phyloP scores from a whole-genome alignment of 805 yeast species.

The Ogataea degrootiae region DNA sequence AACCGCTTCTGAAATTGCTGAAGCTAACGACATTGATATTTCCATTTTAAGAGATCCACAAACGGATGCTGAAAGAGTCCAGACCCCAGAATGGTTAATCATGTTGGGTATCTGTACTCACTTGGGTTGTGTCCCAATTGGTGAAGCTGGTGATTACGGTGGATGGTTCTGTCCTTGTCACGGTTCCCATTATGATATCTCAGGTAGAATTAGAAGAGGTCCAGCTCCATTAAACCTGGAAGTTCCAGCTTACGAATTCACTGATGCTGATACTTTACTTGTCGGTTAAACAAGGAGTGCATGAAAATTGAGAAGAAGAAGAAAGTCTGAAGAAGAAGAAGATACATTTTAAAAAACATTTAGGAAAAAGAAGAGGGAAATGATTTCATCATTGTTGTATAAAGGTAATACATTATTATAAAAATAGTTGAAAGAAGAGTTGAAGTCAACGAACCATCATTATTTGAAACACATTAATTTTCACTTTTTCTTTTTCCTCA shows the following conservation, averaged over 20 bases:
- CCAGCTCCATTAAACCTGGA: constrained; percentile 99
- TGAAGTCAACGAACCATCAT: background rate
- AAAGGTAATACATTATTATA: constrained; percentile 5
- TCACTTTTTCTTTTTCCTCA: background rate
- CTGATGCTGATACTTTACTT: constrained; percentile 69
- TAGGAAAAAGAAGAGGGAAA: no score
- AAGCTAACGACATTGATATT: constrained; percentile 84
- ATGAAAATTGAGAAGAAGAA: constrained; percentile 8
- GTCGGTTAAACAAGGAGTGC: constrained; percentile 59
- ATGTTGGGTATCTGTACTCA: constrained; percentile 99
- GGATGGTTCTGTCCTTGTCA: constrained; percentile 99
- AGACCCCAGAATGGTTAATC: constrained; percentile 96
- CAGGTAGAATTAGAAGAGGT: constrained; percentile 99
- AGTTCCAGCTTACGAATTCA: constrained; percentile 85
- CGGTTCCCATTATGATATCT: constrained; percentile 99
- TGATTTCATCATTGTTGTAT: constrained; percentile 6
- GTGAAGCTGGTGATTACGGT: constrained; percentile 99
- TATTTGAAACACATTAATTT: background rate
- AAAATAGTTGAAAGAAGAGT: no score
- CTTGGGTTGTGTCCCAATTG: constrained; percentile 99
- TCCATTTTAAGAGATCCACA: constrained; percentile 88
- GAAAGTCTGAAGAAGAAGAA: background rate
- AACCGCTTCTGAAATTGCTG: constrained; percentile 86
- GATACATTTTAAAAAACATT: no score
- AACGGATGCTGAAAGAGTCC: constrained; percentile 86